Evolutionary conservation across 2,329 filamentous ascomycete genomes (phyloP), one percentile per base, ranked within the genome.

Genomic region (Pleomassaria siparia): DNA sequence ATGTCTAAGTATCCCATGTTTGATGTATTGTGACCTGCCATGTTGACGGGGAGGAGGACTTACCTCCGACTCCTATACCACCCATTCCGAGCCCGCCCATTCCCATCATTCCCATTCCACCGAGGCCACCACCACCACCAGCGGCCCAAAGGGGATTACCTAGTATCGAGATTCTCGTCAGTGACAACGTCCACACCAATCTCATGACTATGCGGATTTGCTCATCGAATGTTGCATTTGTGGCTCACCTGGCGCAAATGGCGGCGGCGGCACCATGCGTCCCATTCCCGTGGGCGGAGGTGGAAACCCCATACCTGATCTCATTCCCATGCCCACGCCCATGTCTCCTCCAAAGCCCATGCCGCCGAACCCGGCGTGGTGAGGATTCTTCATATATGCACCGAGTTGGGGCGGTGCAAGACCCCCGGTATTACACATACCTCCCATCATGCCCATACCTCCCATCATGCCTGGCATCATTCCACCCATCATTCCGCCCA

Each of bases 321-420:
- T n/a, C n/a, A n/a, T n/a, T n/a, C n/a, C n/a, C n/a, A n/a, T n/a
- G 15, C 4, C 37, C 24, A 12, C 9, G 8, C 16, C 25, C 37
- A 12, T 26, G 18, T 9, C 25, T n/a, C 35, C 35, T 15, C 20
- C 36, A 13, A 20, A 24, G 10, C 33, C 33, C 4, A 24, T 62
- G 16, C 60, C 49, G 28, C 62, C 22, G 59, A 46, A 15, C 59
- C 49, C 16, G 59, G 63, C 0, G 59, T 53, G 24, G 56, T 53
- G 1, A 52, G 42, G 47, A 55, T 12, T 49, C 47, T 3, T 48
- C 55, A 22, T 37, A 12, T 22, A 37, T 35, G 43, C 22, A 22
- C 43, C 43, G 16, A 35, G 25, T 18, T 37, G 21, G 6, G 43
- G 43, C 10, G 43, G 43, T 13, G 40, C 40, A 11, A 37, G 20